These are phyloP conservation scores for Pisolithus orientalis DNA, from an alignment of 768 basidiomycete genomes.

Conservation along the genomic window DNA sequence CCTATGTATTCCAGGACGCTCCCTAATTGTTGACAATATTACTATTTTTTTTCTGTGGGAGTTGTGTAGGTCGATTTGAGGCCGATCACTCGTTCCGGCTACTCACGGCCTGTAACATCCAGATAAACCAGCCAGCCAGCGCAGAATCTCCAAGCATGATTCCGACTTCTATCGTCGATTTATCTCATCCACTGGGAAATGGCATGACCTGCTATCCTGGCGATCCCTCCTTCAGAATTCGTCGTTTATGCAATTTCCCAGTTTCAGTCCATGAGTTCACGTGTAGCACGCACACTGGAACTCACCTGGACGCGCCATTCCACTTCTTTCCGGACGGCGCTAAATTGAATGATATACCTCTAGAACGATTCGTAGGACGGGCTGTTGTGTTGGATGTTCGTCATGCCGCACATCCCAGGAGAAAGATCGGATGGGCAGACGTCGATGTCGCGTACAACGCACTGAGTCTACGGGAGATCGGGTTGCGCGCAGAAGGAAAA, in stretches of 20 bases:
- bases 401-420: slow-evolving; percentile 31
- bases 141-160: not conserved
- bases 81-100: no score
- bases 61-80: no score
- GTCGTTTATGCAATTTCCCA: slow-evolving; percentile 12
- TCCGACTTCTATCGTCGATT: slow-evolving; percentile 16
- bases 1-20: no score
- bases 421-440: slow-evolving; percentile 49
- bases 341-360: slow-evolving; percentile 53
- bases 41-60: no score
- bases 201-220: slow-evolving; percentile 24
- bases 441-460: not conserved
- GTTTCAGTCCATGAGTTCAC: slow-evolving; percentile 32
- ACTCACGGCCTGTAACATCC: no score
- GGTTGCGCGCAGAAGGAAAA: slow-evolving; percentile 21
- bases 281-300: slow-evolving; percentile 68
- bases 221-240: slow-evolving; percentile 19
- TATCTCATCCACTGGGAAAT: slow-evolving; percentile 19
- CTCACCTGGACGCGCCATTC: slow-evolving; percentile 74
- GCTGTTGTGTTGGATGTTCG: slow-evolving; percentile 52
- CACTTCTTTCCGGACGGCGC: slow-evolving; percentile 59
- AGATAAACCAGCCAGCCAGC: not conserved
- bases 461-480: slow-evolving; percentile 7
- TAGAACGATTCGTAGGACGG: slow-evolving; percentile 48
- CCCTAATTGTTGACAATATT: no score